Evolutionary conservation across 441 rosid species (phyloP).

Genomic region (Populus trichocarpa): DNA sequence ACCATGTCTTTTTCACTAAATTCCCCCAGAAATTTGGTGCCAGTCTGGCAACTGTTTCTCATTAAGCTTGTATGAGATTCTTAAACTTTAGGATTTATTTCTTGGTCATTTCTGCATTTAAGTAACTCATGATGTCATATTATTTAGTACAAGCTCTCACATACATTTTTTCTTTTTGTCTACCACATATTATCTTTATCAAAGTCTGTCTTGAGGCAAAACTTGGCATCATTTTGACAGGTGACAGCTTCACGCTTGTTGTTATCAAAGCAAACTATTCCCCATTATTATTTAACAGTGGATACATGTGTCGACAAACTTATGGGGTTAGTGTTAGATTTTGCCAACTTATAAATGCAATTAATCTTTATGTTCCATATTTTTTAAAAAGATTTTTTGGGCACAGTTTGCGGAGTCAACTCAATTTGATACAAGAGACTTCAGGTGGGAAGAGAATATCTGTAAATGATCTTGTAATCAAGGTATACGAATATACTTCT

Average conservation of each 20-base stretch:
- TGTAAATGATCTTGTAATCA: constrained; percentile 87
- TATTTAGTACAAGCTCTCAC: neutral
- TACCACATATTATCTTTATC: neutral
- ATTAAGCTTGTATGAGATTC: neutral
- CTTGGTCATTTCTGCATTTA: neutral
- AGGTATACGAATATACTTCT: constrained; percentile 39
- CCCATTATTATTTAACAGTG: constrained; percentile 89
- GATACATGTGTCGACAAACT: constrained; percentile 94
- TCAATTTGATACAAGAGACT: constrained; percentile 82
- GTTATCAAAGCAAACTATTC: constrained; percentile 93
- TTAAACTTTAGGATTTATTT: neutral
- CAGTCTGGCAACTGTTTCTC: neutral
- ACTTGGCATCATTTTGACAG: constrained; percentile 36
- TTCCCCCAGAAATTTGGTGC: neutral
- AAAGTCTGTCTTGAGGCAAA: constrained; percentile 13
- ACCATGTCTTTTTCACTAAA: neutral
- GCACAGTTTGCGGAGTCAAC: constrained; percentile 69
- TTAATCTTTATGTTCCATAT: constrained; percentile 3
- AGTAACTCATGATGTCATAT: neutral
- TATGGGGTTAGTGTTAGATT: constrained; percentile 55
- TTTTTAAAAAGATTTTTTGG: constrained; percentile 14
- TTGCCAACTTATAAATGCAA: neutral
- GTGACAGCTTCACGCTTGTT: constrained; percentile 88
- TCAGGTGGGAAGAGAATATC: constrained; percentile 88
- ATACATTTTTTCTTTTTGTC: neutral